phyloP scores from a whole-genome alignment of 1,284 basidiomycete species.

The Boletellus sp. region DNA sequence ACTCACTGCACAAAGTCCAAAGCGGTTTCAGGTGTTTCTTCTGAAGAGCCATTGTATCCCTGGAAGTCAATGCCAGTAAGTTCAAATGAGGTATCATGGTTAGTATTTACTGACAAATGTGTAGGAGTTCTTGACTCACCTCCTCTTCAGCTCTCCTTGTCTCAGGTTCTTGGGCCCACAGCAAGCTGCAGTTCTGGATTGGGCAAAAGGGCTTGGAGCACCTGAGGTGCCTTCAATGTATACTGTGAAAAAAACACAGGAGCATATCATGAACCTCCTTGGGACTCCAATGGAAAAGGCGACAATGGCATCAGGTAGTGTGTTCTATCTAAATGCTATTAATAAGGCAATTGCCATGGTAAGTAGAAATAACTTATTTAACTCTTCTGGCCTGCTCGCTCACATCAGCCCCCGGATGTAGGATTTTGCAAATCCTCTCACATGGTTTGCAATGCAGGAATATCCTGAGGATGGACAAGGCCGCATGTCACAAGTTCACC shows the following conservation, averaged over 20 bases:
- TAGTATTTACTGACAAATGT: neutral
- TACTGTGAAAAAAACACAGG: slow-evolving; percentile 21
- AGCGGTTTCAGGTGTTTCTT: neutral
- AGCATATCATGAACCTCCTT: slow-evolving; percentile 27
- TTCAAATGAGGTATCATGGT: neutral
- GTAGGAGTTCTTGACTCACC: slow-evolving; percentile 7
- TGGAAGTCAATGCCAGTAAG: slow-evolving; percentile 13
- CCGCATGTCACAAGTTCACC: slow-evolving; percentile 22
- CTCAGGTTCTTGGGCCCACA: slow-evolving; percentile 5
- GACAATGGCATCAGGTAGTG: neutral
- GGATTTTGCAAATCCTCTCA: slow-evolving; percentile 31
- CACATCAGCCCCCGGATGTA: too few relatives aligned
- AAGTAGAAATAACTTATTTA: too few relatives aligned
- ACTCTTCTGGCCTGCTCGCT: too few relatives aligned
- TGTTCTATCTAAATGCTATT: slow-evolving; percentile 17
- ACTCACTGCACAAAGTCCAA: too few relatives aligned
- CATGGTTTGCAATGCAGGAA: slow-evolving; percentile 19
- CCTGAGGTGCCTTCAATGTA: slow-evolving; percentile 23
- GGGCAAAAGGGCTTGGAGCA: slow-evolving; percentile 27
- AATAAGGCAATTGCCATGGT: slow-evolving; percentile 12
- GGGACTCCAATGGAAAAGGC: slow-evolving; percentile 8
- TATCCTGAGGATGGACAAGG: slow-evolving; percentile 26
- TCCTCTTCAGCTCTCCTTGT: slow-evolving; percentile 5
- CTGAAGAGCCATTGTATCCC: slow-evolving; percentile 8
- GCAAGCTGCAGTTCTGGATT: slow-evolving; percentile 18